Conservation (phyloP, 1,284 basidiomycete species). For the Rhodotorula sp. region DNA sequence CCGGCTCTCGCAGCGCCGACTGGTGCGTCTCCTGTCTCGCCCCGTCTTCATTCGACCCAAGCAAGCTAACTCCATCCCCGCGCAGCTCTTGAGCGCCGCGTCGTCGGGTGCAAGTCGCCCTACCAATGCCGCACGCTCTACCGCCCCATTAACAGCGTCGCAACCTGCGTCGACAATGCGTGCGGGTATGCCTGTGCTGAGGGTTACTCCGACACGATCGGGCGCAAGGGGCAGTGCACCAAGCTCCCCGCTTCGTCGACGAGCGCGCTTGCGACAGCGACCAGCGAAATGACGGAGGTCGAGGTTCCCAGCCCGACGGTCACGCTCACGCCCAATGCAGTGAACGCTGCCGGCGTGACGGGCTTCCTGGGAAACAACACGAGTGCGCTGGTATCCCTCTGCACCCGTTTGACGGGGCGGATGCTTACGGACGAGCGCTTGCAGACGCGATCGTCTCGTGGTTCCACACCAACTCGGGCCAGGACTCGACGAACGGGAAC, state of each 20-base stretch:
- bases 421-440: not conserved
- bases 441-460: conserved; percentile 20
- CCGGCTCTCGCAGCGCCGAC: not conserved
- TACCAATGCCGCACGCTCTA: conserved; percentile 16
- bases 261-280: not conserved
- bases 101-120: conserved; percentile 2
- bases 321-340: not conserved
- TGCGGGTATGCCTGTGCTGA: conserved; percentile 20
- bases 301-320: not conserved
- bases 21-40: not conserved
- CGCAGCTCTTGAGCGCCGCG: not conserved
- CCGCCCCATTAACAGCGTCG: conserved; percentile 10
- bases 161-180: not conserved
- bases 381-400: not conserved
- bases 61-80: not conserved
- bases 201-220: not conserved
- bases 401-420: not conserved
- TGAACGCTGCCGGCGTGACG: not conserved
- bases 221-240: not conserved
- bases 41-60: not conserved
- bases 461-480: conserved; percentile 24
- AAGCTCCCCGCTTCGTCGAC: not conserved
- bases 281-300: not conserved
- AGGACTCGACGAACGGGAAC: conserved; percentile 39
- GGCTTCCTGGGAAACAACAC: conserved; percentile 18